Base-by-base conservation (phyloP, 2,329 filamentous ascomycete genomes). In the Hortaea werneckii region DNA sequence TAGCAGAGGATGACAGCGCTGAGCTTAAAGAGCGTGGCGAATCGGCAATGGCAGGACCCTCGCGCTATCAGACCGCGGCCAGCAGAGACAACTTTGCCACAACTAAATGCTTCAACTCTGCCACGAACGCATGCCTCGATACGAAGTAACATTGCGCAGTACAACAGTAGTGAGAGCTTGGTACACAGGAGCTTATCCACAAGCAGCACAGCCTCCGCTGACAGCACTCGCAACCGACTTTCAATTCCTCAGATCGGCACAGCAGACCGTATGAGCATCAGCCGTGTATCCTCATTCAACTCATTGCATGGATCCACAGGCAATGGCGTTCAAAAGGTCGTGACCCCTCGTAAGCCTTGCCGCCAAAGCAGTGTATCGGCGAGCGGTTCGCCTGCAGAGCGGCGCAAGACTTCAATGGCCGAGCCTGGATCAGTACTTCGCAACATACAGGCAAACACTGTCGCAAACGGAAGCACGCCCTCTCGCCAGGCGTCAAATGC, bases 301-400 rank as follows among this genome's bases (percentile, higher is more conserved):
- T 55, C 59, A 3, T 42, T 59, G 10, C 38, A 44, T 4, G 44
- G 40, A 9, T 43, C 47, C 4, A 59, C 54, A 28, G 55, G 54
- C 8, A 45, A 53, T 6, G 50, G 53, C 5, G 48, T 61, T 2
- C 58, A 59, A 34, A 62, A 57, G 37, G 50, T 61, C 26, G 58
- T 46, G 5, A 70, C 67, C 3, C 67, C 67, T 5, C 54, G 49
- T 2, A 55, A 52, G 30, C 37, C 44, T 10, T 58, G 57, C 29
- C 60, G 62, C 2, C 45, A 44, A 35, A 52, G 40, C 13, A 57
- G 57, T 8, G 66, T 71, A 0, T 66, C 64, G 13, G 57, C 59
- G 1, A 60, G 57, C 30, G 69, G 69, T 27, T 71, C 69, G 1
- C 69, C 69, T 6, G 55, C 64, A 40, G 58, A 66, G 44, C 57